Percentiles rank a stretch among this genome's conserved stretches.
These are phyloP conservation scores for Dichotomopilus funicola DNA, from an alignment of 2,329 filamentous ascomycete genomes.

Conservation along the genomic window DNA sequence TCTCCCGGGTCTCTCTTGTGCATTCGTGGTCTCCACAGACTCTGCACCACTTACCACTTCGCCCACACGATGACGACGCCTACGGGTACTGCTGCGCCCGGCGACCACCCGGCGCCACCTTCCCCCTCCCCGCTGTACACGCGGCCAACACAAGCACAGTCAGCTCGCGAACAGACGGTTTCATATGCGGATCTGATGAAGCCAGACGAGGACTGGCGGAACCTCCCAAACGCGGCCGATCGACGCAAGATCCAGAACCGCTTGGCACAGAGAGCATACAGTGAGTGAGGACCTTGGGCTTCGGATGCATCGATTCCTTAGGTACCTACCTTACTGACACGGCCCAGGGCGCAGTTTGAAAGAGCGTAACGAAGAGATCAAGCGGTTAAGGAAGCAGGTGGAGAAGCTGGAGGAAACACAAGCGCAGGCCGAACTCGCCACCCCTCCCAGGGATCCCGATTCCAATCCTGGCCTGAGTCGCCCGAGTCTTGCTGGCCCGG, in stretches of 20 bases:
- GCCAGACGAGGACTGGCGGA: conserved; percentile 7
- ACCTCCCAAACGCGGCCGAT: conserved; percentile 4
- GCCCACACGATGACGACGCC: background rate
- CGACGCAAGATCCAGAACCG: conserved; percentile 7
- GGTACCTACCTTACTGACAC: background rate
- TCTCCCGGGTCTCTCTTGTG: background rate
- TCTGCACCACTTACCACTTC: background rate
- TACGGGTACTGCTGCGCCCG: background rate
- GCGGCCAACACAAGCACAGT: background rate
- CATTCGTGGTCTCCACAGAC: background rate
- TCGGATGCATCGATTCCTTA: background rate
- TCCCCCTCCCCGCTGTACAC: background rate
- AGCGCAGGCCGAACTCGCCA: background rate
- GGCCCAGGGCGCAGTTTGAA: background rate
- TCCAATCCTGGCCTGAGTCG: background rate
- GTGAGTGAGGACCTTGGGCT: background rate
- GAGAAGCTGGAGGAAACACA: background rate
- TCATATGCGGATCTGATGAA: conserved; percentile 6
- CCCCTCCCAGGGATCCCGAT: background rate
- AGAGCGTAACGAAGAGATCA: conserved; percentile 7
- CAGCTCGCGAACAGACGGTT: background rate
- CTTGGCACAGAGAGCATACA: conserved; percentile 2
- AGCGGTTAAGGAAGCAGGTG: conserved; percentile 1
- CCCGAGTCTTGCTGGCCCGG: background rate
- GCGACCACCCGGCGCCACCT: background rate